Percentiles rank a stretch among this genome's conserved stretches.
Conservation (phyloP, 208 protist genomes). For the Acanthamoeba quina region DNA sequence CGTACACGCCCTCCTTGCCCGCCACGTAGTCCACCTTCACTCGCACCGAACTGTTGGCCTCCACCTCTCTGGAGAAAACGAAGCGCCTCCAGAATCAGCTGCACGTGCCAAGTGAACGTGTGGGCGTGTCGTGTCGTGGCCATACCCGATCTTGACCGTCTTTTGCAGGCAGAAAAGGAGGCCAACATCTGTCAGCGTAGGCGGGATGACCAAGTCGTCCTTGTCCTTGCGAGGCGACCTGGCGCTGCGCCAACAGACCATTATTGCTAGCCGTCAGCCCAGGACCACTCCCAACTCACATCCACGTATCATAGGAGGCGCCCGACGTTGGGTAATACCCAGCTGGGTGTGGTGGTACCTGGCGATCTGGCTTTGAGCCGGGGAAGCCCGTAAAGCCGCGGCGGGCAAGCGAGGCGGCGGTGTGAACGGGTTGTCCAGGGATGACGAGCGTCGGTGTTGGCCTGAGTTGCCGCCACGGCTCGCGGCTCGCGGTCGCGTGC, state of each 20-base stretch:
- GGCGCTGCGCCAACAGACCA: not conserved
- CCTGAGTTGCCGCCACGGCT: not conserved
- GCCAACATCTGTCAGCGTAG: not conserved
- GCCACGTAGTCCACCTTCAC: slow-evolving; percentile 60
- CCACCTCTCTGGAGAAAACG: slow-evolving; percentile 1
- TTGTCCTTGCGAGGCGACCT: slow-evolving; percentile 46
- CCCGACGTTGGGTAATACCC: not conserved
- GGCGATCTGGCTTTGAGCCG: not conserved
- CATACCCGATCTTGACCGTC: slow-evolving; percentile 44
- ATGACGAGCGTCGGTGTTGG: slow-evolving; percentile 39
- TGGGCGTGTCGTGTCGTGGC: not conserved
- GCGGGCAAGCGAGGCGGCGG: not conserved
- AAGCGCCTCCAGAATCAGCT: not conserved
- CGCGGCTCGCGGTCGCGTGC: not conserved
- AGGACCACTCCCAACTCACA: not conserved
- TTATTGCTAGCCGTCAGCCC: not conserved
- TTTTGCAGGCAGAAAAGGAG: slow-evolving; percentile 53
- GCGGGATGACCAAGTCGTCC: not conserved
- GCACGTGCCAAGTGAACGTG: too few relatives aligned
- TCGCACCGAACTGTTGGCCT: slow-evolving; percentile 58
- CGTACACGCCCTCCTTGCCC: slow-evolving; percentile 49
- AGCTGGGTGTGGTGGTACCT: not conserved
- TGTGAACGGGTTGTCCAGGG: slow-evolving; percentile 27
- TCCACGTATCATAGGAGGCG: not conserved
- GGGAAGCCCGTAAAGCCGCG: not conserved